Base-by-base conservation (phyloP, 2,329 filamentous ascomycete species). In the Paracamarosporium sp. region DNA sequence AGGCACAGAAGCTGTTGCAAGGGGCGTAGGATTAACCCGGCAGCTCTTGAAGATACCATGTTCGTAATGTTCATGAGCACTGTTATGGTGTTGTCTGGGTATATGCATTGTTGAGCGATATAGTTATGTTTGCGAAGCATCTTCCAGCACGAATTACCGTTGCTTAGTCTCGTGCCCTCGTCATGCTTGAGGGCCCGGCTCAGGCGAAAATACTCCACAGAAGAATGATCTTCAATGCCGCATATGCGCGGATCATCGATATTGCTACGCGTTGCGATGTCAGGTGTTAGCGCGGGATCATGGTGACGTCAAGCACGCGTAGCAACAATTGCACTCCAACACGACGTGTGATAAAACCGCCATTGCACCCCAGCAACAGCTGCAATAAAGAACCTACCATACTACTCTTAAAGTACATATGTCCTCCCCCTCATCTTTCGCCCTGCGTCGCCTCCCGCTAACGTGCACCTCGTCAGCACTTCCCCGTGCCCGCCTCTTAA, bases 1-100 rank as follows among this genome's bases (percentile, higher is more conserved):
- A 87, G 69, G 86, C 86, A 17, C 78, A 80, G 51, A 72, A 76
- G 47, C 70, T 83, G 15, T 57, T 80, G 11, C 72, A 72, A 45
- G 65, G 64, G 36, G 30, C 58, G 36, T 70, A 51, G 59, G 20
- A 12, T 36, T 31, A 4, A 36, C 20, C 24, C 5, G 31, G 17
- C 30, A 6, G 35, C 30, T n/a, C 17, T 15, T 40, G 17, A 35
- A 22, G 43, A 53, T 48, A 53, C 36, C 50, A 53, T 25, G 31
- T 47, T 46, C 50, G 33, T 57, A 33, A 22, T 53, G 40, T 46
- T 48, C 20, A 27, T 36, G 50, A 50, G 55, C 41, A 41, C 52
- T 57, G 33, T 53, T 50, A 43, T 28, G 33, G 41, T 43, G 31
- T 30, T 33, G 24, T 43, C 15, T 38, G 38, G 28, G 31, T 30